Percentiles rank a stretch among this genome's conserved stretches.
phyloP scores from a whole-genome alignment of 1,139 yeast species.

The Pichia sp. region DNA sequence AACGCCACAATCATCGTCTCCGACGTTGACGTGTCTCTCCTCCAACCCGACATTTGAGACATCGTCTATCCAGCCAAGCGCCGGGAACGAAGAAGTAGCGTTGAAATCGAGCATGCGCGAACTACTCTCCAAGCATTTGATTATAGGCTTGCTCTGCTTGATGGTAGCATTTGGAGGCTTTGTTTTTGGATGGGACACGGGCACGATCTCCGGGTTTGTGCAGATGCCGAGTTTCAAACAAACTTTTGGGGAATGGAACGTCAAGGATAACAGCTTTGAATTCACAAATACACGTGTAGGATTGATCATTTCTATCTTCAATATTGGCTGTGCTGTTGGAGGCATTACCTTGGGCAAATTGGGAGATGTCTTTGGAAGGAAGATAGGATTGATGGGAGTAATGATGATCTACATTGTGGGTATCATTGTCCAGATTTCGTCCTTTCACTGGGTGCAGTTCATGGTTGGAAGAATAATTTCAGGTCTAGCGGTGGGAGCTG shows the following conservation, averaged over 20 bases:
- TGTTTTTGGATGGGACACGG: slow-evolving; percentile 73
- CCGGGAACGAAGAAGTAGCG: neutral
- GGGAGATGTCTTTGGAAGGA: slow-evolving; percentile 60
- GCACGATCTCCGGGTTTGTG: slow-evolving; percentile 73
- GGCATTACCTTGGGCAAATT: slow-evolving; percentile 51
- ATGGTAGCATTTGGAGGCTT: slow-evolving; percentile 56
- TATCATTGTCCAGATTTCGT: slow-evolving; percentile 56
- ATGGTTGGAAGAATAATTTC: slow-evolving; percentile 61
- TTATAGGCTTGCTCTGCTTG: slow-evolving; percentile 17
- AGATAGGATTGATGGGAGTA: slow-evolving; percentile 50
- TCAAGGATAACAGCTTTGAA: slow-evolving; percentile 35
- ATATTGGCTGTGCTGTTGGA: slow-evolving; percentile 70
- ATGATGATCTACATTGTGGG: slow-evolving; percentile 58
- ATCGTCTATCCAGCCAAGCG: neutral
- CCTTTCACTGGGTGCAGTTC: slow-evolving; percentile 48
- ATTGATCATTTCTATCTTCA: slow-evolving; percentile 60
- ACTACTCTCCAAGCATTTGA: slow-evolving; percentile 6
- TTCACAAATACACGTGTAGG: slow-evolving; percentile 43
- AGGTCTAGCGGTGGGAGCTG: slow-evolving; percentile 63
- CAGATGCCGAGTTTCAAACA: slow-evolving; percentile 59
- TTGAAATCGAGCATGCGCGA: neutral
- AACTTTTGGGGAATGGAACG: slow-evolving; percentile 46
- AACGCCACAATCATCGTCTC: neutral
- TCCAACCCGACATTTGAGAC: neutral
- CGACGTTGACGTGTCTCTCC: neutral